phyloP scores from a whole-genome alignment of 225 moss, liverwort and hornwort genomes.

The Polytrichum formosum region DNA sequence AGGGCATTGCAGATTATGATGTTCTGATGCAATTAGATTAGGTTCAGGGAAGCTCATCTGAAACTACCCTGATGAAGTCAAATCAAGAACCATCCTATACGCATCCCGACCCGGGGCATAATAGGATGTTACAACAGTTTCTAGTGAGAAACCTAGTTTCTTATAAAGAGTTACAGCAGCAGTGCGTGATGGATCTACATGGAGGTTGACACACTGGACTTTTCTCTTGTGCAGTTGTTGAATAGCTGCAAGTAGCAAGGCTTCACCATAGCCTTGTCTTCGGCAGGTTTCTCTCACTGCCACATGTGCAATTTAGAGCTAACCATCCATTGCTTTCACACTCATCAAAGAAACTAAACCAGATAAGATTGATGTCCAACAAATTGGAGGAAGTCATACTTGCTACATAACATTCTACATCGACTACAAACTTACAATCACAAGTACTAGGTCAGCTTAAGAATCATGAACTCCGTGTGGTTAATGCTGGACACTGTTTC shows the following conservation, averaged over 20 bases:
- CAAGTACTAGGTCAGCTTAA: too few species aligned
- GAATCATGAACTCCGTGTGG: too few species aligned
- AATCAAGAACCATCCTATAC: constrained; percentile 62
- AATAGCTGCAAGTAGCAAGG: constrained; percentile 59
- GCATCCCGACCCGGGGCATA: constrained; percentile 80
- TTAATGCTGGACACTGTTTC: too few species aligned
- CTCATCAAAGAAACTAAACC: neutral
- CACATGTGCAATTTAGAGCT: neutral
- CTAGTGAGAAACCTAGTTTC: constrained; percentile 73
- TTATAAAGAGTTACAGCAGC: constrained; percentile 69
- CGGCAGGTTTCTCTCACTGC: constrained; percentile 81
- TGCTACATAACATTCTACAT: too few species aligned
- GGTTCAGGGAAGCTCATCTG: neutral
- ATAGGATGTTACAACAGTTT: constrained; percentile 72
- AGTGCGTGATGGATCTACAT: constrained; percentile 72
- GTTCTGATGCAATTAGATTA: too few species aligned
- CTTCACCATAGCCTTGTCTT: constrained; percentile 80
- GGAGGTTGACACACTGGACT: constrained; percentile 79
- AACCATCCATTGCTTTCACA: neutral
- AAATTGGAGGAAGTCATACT: too few species aligned
- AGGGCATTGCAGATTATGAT: too few species aligned
- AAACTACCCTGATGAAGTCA: neutral
- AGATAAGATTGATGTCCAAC: neutral
- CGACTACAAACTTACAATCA: too few species aligned
- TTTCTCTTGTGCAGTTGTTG: constrained; percentile 54